Base-by-base conservation (phyloP, 306 rosid genomes). In the Dalbergia cochinchinensis region DNA sequence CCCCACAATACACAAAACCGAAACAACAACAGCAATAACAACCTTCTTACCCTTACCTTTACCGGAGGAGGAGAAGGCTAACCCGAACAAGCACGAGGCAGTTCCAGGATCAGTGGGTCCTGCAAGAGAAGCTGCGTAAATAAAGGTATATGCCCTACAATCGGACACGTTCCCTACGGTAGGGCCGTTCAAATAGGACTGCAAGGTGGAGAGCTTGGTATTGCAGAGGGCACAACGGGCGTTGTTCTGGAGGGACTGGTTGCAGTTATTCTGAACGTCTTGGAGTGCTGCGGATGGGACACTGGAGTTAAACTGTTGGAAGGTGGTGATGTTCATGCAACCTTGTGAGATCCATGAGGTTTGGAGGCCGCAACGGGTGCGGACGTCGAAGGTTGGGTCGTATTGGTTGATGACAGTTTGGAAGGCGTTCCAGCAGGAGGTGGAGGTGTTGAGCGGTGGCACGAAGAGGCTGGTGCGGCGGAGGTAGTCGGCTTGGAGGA, bases 161-260 rank as follows among this genome's bases (percentile, higher is more conserved):
- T 72, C 91, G 41, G 94, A 73, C 77, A 95, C 78, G 85, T 91
- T 95, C 0, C 93, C 90, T 16, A 74, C 4, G 7, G 88, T 83
- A 0, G 51, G 0, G 0, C 94, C 97, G 18, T 76, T 90, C 15
- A 95, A 18, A 11, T 33, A 88, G 5, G 87, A 77, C 7, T 69
- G 85, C 50, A 84, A 3, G 42, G 0, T 20, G 20, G 92, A 35
- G 10, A 92, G 9, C 63, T 79, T 80, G 11, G 90, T 79, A 4
- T 79, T 86, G 54, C 99, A 95, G 19, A 80, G 33, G 48, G 94
- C 92, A n/a, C 99, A 95, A 0, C 97, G 97, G 1, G 96, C 71
- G 80, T 73, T 85, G 69, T 85, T 88, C 0, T 57, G 78, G 0
- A 95, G 89, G 3, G 93, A 81, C 26, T 72, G 87, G 74, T 87